phyloP scores from a whole-genome alignment of 768 basidiomycete genomes.

The Multifurca ochricompacta region DNA sequence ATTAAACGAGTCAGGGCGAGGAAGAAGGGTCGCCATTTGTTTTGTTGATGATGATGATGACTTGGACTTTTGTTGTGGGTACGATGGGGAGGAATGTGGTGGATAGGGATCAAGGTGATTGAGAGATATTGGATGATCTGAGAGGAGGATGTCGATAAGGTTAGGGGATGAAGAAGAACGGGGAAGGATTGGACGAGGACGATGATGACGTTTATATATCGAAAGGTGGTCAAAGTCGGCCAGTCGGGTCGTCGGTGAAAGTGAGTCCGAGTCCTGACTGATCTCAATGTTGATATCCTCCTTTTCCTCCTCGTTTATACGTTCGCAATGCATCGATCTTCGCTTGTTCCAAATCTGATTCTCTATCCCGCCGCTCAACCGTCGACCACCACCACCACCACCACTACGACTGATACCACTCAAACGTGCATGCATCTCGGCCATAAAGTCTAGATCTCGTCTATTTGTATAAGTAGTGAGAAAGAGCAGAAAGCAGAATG shows the following conservation, averaged over 20 bases:
- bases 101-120: slow-evolving; percentile 29
- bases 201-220: slow-evolving; percentile 22
- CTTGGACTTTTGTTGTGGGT: not conserved
- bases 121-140: slow-evolving; percentile 15
- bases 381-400: not conserved
- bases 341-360: slow-evolving; percentile 14
- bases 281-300: slow-evolving; percentile 7
- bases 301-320: slow-evolving; percentile 17
- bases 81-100: not conserved
- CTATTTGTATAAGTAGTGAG: slow-evolving; percentile 7
- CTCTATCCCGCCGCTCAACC: slow-evolving; percentile 2
- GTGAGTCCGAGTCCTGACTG: not conserved
- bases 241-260: slow-evolving; percentile 3
- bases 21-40: slow-evolving; percentile 41
- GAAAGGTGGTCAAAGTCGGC: slow-evolving; percentile 9
- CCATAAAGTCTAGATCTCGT: not conserved
- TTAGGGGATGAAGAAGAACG: slow-evolving; percentile 18
- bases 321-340: slow-evolving; percentile 19
- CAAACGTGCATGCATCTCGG: slow-evolving; percentile 15
- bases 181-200: slow-evolving; percentile 7
- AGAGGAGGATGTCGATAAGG: slow-evolving; percentile 18
- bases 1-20: slow-evolving; percentile 59
- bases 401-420: not conserved
- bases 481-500: not conserved
- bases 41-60: not conserved